Evolutionary conservation across 441 rosid species (phyloP), one percentile per base, ranked within the genome.

Genomic region (Lepidium campestre): DNA sequence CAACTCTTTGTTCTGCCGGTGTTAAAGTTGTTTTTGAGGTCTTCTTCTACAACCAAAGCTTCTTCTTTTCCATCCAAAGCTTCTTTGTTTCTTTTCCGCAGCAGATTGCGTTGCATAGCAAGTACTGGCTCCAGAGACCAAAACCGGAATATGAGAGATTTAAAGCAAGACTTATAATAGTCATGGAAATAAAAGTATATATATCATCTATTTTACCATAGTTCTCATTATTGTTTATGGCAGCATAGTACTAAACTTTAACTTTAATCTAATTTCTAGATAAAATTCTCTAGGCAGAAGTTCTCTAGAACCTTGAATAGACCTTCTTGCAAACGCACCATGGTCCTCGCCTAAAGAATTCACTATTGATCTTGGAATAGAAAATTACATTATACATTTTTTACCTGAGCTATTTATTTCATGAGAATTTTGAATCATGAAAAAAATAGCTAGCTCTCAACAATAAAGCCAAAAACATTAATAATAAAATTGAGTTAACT

Each of bases 1-100:
- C 84, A 87, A 74, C 83, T 86, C 79, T 57, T 86, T 2, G 96
- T 86, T 77, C 60, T 82, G 3, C 87, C 83, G 0, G 81, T 57
- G 48, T 69, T 75, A 66, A 86, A 85, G 71, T 58, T 82, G 34
- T n/a, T 61, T 61, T 84, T 67, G 20, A 84, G 82, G 41, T 86
- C 82, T n/a, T n/a, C n/a, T 50, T 75, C 68, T 6, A 84, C 80
- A 19, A 86, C 69, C 59, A 57, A 42, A 17, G 78, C 65, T 14
- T 88, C 92, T 75, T 79, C 74, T 22, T 70, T 54, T 6, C 49
- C 72, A 44, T 67, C 77, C 76, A 67, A 61, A 23, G 7, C 75
- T 34, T 50, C 12, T 40, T 32, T 46, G 12, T 69, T 67, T 71
- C 62, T 78, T 77, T 12, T 34, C 82, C 57, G 36, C 71, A 56